Evolutionary conservation across 352 stramenopile species (phyloP), one percentile per base, ranked within the genome.

Genomic region (Phytophthora agathidicida): DNA sequence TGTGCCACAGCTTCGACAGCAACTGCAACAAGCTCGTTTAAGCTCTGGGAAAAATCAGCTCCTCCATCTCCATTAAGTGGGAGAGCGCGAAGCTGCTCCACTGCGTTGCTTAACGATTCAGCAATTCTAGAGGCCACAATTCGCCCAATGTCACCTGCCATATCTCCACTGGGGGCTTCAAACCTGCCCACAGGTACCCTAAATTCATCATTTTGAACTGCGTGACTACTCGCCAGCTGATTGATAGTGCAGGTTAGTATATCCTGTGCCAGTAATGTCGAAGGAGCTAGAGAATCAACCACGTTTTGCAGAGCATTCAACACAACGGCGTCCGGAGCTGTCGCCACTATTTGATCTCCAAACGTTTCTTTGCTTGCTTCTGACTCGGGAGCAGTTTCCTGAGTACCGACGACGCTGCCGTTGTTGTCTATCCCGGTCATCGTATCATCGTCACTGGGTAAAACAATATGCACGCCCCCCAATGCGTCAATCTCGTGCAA

Each of bases 121-220:
- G 60, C 65, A 42, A 84, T 71, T 44, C 69, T 79, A 6, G 56
- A 65, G 27, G 73, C 64, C 11, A 84, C 75, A 44, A 65, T 77
- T 27, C 60, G 63, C 3, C 62, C 60, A 48, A 84, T 75, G 20
- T 71, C 68, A 4, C 68, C 60, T 6, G 55, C 62, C 55, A 80
- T 79, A 16, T 60, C 49, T 6, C 41, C 33, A 2, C 8, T 13
- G 20, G 41, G 33, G n/a, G 5, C 11, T 26, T 16, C 33, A 9
- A 37, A 28, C n/a, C 7, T 49, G 35, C 42, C 19, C 27, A 27
- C 19, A 20, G 14, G 42, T 51, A 60, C 43, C 32, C 33, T 60
- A 16, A 42, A 51, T 23, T 48, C 22, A 26, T 51, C 44, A 30
- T 56, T 37, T 41, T 58, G 46, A 27, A 42, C 19, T n/a, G 7